Evolutionary conservation across 2,329 filamentous ascomycete species (phyloP).

Genomic region (Penicillium crustosum): DNA sequence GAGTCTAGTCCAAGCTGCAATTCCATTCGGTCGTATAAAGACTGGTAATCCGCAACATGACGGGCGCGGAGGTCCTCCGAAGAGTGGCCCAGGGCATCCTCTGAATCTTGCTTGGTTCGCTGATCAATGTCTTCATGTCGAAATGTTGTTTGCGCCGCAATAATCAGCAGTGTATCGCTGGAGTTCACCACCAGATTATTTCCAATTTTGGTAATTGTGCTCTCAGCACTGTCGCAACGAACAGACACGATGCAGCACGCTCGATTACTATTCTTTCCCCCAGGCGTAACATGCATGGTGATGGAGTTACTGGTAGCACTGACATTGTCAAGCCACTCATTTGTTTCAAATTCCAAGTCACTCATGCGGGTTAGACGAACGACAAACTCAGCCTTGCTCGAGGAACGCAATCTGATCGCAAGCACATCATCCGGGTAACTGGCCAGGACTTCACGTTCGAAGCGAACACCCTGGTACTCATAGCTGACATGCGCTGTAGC

Average conservation of each 20-base stretch:
- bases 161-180: constrained; percentile 36
- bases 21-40: constrained; percentile 33
- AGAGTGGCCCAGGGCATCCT: constrained; percentile 25
- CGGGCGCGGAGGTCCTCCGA: constrained; percentile 26
- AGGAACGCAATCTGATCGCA: constrained; percentile 34
- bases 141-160: constrained; percentile 45
- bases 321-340: constrained; percentile 46
- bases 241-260: constrained; percentile 35
- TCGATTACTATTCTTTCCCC: constrained; percentile 36
- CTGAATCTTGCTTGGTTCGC: constrained; percentile 29
- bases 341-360: constrained; percentile 46
- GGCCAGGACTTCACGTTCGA: constrained; percentile 44
- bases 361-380: constrained; percentile 39
- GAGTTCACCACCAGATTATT: constrained; percentile 41
- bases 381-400: constrained; percentile 29
- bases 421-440: constrained; percentile 46
- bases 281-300: constrained; percentile 41
- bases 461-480: constrained; percentile 31
- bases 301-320: constrained; percentile 31
- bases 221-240: constrained; percentile 28
- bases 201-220: constrained; percentile 33
- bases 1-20: constrained; percentile 28
- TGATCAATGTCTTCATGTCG: constrained; percentile 30
- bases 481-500: constrained; percentile 43
- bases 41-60: constrained; percentile 39